A percentile compares a stretch with the other conserved stretches of the same genome.
Evolutionary conservation across 1,284 basidiomycete genomes (phyloP).

Genomic region (Sanguinoderma infundibulare): DNA sequence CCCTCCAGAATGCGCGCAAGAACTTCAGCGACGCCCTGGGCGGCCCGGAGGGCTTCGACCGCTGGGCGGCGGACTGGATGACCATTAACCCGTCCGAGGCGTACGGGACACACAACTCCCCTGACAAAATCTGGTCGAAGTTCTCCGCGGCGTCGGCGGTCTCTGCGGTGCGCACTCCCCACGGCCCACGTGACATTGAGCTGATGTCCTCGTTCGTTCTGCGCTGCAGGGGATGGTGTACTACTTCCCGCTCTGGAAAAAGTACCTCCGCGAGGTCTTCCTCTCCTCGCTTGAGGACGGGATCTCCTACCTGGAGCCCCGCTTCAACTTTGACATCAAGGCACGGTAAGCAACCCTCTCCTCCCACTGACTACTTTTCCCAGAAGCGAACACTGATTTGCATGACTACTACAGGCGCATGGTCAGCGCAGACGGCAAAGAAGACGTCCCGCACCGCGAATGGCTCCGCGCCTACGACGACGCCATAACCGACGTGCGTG

Average conservation of each 20-base stretch:
- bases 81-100: constrained; percentile 72
- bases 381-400: not conserved
- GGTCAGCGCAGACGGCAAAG: constrained; percentile 58
- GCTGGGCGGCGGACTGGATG: constrained; percentile 61
- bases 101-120: constrained; percentile 71
- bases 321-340: constrained; percentile 69
- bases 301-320: constrained; percentile 72
- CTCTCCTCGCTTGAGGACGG: constrained; percentile 70
- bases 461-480: constrained; percentile 62
- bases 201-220: not conserved
- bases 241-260: constrained; percentile 58
- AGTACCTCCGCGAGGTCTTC: constrained; percentile 68
- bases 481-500: constrained; percentile 60
- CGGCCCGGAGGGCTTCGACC: constrained; percentile 67
- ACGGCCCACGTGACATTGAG: not conserved
- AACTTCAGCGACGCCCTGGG: constrained; percentile 55
- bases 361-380: too few species aligned
- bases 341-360: constrained; percentile 40
- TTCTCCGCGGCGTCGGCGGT: constrained; percentile 59
- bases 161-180: constrained; percentile 35
- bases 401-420: constrained; percentile 49
- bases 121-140: constrained; percentile 76
- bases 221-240: constrained; percentile 52
- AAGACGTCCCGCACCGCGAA: constrained; percentile 61
- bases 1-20: constrained; percentile 54